Base-by-base conservation (phyloP, 768 basidiomycete species). In the Asterophora lycoperdoides region DNA sequence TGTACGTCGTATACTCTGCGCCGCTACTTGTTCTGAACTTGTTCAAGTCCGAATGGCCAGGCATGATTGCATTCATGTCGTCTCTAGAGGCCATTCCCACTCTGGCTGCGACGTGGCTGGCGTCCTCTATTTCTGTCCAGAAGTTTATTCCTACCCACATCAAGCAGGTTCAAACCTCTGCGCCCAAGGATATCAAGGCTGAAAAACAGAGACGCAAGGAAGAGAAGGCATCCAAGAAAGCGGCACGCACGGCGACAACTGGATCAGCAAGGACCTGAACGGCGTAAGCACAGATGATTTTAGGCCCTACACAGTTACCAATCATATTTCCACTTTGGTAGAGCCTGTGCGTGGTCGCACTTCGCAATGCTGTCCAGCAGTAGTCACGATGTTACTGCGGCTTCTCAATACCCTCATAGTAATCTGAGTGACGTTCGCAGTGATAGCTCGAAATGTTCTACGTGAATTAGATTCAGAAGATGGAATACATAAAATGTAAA, bases 111-210 rank as follows among this genome's bases (percentile, higher is more conserved):
- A 70, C 82, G 5, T 94, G 91, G 91, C 62, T 78, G 36, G 64
- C 72, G 3, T 57, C 66, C 28, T 38, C 63, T n/a, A 46, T 58
- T 15, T 37, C 60, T 11, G 49, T 47, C 33, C 59, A 51, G 13
- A 48, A 64, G 14, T 69, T 84, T 19, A 66, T 86, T 35, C 81
- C 85, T 2, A 90, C 89, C 0, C 85, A 90, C 59, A 74, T 92
- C 55, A 94, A 93, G 60, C 89, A 91, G 55, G 62, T 92, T 17
- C 76, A 77, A 14, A 93, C 92, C 2, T 80, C 83, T 23, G 80
- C 83, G 3, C 91, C 91, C 1, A 83, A 79, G 57, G 86, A 93
- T 58, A 86, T 90, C 78, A 86, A 77, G 59, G 74, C 68, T 28
- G 81, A 82, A 28, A 90, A 85, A 60, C 75, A 80, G 48, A 60